Conservation (phyloP, 2,329 filamentous ascomycete genomes). For the Leptographium wingfieldii region DNA sequence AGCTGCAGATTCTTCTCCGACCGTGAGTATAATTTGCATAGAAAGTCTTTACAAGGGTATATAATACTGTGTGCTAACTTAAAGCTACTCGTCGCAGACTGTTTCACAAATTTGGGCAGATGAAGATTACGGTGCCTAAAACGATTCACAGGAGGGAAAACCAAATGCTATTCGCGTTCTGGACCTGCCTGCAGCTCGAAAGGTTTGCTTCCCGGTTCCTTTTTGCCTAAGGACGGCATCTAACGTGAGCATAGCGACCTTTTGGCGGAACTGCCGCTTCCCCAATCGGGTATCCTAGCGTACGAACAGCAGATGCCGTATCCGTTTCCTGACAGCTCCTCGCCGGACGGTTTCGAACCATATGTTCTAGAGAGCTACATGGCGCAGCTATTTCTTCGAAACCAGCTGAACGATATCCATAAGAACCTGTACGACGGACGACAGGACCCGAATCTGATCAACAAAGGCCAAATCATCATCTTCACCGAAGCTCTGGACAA, state of each 20-base stretch:
- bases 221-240: not conserved
- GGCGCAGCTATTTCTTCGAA: constrained; percentile 51
- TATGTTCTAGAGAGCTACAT: constrained; percentile 46
- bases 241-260: constrained; percentile 52
- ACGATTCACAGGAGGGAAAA: constrained; percentile 41
- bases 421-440: constrained; percentile 35
- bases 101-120: constrained; percentile 32
- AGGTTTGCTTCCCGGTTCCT: constrained; percentile 38
- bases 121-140: constrained; percentile 21
- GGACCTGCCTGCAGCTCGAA: constrained; percentile 88
- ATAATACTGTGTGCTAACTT: not conserved
- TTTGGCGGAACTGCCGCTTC: constrained; percentile 65
- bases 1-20: constrained; percentile 61
- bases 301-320: constrained; percentile 55
- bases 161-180: constrained; percentile 65
- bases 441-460: constrained; percentile 8
- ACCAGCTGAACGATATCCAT: constrained; percentile 52
- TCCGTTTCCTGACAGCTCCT: constrained; percentile 30
- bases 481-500: constrained; percentile 18
- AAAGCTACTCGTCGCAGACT: constrained; percentile 16
- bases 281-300: constrained; percentile 47
- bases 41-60: not conserved
- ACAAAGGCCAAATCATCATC: constrained; percentile 33
- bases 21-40: constrained; percentile 37
- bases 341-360: constrained; percentile 27